A percentile compares a stretch with the other conserved stretches of the same genome.
These are phyloP conservation scores for Trichoderma brevicompactum DNA, from an alignment of 2,329 filamentous ascomycete genomes.

Conservation along the genomic window DNA sequence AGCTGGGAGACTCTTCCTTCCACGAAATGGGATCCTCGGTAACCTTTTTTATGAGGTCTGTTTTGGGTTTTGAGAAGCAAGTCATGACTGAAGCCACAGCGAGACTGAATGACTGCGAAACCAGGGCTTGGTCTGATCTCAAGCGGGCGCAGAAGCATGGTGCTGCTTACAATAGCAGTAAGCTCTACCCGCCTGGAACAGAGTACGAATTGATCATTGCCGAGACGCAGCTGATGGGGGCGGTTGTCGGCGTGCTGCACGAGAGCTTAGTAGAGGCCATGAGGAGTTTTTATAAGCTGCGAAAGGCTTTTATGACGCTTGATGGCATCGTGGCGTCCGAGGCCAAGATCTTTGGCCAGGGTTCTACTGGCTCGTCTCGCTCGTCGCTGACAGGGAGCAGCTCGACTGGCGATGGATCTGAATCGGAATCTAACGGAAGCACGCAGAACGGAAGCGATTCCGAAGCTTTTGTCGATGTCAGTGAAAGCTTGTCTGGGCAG, in stretches of 20 bases:
- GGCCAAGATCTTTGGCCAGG: slow-evolving; percentile 49
- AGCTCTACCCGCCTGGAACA: slow-evolving; percentile 77
- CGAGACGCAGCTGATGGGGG: slow-evolving; percentile 85
- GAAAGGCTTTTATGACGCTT: slow-evolving; percentile 84
- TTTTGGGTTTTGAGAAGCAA: slow-evolving; percentile 89
- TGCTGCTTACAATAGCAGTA: slow-evolving; percentile 40
- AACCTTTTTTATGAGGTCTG: slow-evolving; percentile 81
- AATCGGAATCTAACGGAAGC: slow-evolving; percentile 37
- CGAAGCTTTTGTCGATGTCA: slow-evolving; percentile 57
- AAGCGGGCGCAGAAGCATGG: slow-evolving; percentile 72
- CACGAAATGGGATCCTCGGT: slow-evolving; percentile 83
- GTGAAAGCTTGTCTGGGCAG: slow-evolving; percentile 51
- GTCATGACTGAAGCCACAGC: slow-evolving; percentile 82
- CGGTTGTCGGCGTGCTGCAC: slow-evolving; percentile 85
- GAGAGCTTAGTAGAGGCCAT: slow-evolving; percentile 91
- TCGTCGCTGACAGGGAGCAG: not conserved
- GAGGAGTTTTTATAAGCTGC: slow-evolving; percentile 88
- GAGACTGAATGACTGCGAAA: slow-evolving; percentile 75
- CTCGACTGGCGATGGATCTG: slow-evolving; percentile 33
- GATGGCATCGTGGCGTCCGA: slow-evolving; percentile 80
- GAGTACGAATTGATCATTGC: slow-evolving; percentile 86
- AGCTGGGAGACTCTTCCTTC: slow-evolving; percentile 78
- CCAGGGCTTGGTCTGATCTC: slow-evolving; percentile 74
- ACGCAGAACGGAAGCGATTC: slow-evolving; percentile 30
- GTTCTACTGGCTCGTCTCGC: slow-evolving; percentile 3